Percentiles rank a stretch among this genome's conserved stretches.
Evolutionary conservation across 192 early-diverging fungal species (phyloP).

Genomic region (Umbelopsis ramanniana): DNA sequence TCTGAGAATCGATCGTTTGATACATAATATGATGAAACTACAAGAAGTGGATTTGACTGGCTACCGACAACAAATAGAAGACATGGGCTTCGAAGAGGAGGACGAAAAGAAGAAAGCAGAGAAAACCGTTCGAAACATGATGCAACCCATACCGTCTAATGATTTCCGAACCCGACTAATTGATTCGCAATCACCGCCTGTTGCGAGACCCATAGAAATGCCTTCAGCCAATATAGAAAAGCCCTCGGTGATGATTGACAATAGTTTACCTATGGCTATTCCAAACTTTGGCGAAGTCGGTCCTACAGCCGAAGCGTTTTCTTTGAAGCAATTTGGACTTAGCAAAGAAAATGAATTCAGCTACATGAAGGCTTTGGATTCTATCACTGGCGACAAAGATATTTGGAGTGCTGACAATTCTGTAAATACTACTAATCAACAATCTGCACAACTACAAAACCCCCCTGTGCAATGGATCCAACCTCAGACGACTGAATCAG

Average conservation of each 20-base stretch:
- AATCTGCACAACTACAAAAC: not conserved
- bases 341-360: conserved; percentile 23
- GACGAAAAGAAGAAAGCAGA: not conserved
- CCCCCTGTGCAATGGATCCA: not conserved
- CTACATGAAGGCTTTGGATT: conserved; percentile 11
- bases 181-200: not conserved
- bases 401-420: conserved; percentile 6
- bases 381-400: conserved; percentile 10
- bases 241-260: not conserved
- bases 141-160: not conserved
- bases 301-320: conserved; percentile 32
- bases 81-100: not conserved
- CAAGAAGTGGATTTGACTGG: conserved; percentile 26
- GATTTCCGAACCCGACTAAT: not conserved
- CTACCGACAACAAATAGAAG: not conserved
- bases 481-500: not conserved
- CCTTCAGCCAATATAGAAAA: not conserved
- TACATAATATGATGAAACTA: conserved; percentile 30
- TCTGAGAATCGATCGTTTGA: conserved; percentile 18
- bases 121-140: not conserved
- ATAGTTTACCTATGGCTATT: not conserved
- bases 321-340: conserved; percentile 41
- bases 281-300: not conserved
- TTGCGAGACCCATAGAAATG: not conserved
- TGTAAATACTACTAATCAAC: not conserved